These are phyloP conservation scores for Sambucus nigra DNA, from an alignment of 129 eudicot genomes.

Conservation along the genomic window DNA sequence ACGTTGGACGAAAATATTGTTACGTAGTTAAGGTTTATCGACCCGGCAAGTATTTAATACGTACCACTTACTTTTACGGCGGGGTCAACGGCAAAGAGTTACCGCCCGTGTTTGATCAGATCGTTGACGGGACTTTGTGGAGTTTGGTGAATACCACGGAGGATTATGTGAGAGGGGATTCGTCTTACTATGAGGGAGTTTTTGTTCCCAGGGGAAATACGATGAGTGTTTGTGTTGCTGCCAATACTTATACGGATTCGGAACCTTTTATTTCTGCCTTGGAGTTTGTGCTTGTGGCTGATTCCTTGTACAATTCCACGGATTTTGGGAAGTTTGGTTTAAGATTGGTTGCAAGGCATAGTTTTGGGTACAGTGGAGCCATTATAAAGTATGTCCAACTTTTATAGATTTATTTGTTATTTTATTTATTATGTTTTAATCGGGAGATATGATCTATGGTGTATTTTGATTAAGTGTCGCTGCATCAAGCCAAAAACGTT, in stretches of 20 bases:
- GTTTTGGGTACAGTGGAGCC: conserved; percentile 65
- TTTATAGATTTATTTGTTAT: too few species aligned
- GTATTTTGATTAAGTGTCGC: too few species aligned
- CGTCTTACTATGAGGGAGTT: conserved; percentile 74
- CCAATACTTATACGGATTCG: conserved; percentile 62
- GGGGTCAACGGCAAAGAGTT: conserved; percentile 39
- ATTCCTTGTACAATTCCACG: conserved; percentile 75
- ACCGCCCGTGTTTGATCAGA: conserved; percentile 90
- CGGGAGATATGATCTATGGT: too few species aligned
- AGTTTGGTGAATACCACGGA: conserved; percentile 75
- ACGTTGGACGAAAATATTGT: conserved; percentile 55
- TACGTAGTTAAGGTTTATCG: conserved; percentile 59
- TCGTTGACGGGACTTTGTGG: conserved; percentile 85
- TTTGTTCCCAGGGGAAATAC: conserved; percentile 56
- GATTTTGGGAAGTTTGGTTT: conserved; percentile 47
- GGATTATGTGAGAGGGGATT: conserved; percentile 36
- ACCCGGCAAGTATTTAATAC: conserved; percentile 39
- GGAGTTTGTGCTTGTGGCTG: conserved; percentile 48
- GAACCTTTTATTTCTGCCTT: conserved; percentile 75
- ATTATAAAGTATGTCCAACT: conserved; percentile 53
- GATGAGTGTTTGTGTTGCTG: conserved; percentile 72
- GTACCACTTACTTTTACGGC: conserved; percentile 81
- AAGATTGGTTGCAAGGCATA: conserved; percentile 68
- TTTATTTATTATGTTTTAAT: too few species aligned
- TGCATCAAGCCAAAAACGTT: too few species aligned